phyloP scores from a whole-genome alignment of 108 stramenopile genomes.

The Cyclotella sp. region DNA sequence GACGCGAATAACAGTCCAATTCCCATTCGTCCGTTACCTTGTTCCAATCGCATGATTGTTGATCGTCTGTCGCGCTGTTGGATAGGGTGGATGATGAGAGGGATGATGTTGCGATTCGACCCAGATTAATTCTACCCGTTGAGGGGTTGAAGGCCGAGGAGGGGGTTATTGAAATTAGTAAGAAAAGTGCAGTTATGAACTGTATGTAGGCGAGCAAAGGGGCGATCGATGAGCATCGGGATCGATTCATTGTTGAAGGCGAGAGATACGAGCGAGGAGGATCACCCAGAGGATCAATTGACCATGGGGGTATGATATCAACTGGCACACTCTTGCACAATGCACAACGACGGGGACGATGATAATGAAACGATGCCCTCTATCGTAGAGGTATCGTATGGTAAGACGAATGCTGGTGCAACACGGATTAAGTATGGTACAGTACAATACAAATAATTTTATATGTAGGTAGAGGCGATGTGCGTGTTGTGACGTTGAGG shows the following conservation, averaged over 20 bases:
- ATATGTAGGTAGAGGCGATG: neutral
- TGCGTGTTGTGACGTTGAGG: neutral
- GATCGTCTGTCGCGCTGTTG: constrained; percentile 5
- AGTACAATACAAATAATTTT: no score
- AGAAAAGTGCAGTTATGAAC: neutral
- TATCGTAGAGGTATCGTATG: no score
- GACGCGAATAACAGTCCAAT: constrained; percentile 93
- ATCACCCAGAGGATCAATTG: no score
- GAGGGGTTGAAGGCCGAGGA: constrained; percentile 9
- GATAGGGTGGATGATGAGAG: constrained; percentile 24
- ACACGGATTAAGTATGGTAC: no score
- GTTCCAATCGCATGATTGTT: constrained; percentile 22
- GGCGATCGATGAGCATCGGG: no score
- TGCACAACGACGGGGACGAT: no score
- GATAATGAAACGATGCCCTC: no score
- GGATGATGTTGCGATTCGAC: neutral
- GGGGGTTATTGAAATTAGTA: neutral
- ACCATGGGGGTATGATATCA: no score
- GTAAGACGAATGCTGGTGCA: no score
- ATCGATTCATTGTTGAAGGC: no score
- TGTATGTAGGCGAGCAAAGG: neutral
- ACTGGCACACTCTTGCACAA: no score
- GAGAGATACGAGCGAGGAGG: no score
- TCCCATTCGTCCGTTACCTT: constrained; percentile 78
- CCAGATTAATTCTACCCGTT: neutral